Percentiles rank a stretch among this genome's conserved stretches.
phyloP scores from a whole-genome alignment of 2,329 filamentous ascomycete species.

The Paecilomyces sp. region DNA sequence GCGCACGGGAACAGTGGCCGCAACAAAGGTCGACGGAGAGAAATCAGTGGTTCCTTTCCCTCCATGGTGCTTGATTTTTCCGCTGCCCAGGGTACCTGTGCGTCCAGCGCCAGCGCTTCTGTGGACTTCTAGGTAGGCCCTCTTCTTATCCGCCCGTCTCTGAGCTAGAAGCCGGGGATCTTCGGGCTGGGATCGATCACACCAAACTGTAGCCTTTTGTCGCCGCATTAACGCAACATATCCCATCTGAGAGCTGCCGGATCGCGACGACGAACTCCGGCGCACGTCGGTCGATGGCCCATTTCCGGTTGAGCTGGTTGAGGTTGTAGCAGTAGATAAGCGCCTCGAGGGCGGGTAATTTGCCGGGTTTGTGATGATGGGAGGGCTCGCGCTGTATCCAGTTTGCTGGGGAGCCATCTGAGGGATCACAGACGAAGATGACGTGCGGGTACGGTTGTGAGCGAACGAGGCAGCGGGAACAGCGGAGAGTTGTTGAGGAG shows the following conservation, averaged over 20 bases:
- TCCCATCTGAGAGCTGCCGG: conserved; percentile 58
- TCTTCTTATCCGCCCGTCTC: conserved; percentile 78
- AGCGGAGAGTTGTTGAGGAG: conserved; percentile 8
- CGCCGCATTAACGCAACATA: conserved; percentile 95
- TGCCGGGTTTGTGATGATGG: conserved; percentile 17
- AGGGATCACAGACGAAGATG: conserved; percentile 28
- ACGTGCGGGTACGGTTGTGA: conserved; percentile 33
- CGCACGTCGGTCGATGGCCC: conserved; percentile 38
- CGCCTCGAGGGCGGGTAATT: conserved; percentile 22
- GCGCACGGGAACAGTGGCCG: conserved; percentile 80
- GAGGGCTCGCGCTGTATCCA: conserved; percentile 15
- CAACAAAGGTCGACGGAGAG: conserved; percentile 64
- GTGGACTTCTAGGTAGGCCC: conserved; percentile 76
- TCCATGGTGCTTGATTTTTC: conserved; percentile 86
- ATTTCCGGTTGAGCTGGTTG: conserved; percentile 33
- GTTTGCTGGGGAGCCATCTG: conserved; percentile 17
- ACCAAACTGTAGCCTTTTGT: conserved; percentile 98
- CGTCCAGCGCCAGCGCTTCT: conserved; percentile 51
- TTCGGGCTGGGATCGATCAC: conserved; percentile 85
- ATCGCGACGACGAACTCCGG: conserved; percentile 75
- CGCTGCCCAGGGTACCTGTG: conserved; percentile 56
- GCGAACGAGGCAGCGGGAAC: conserved; percentile 18
- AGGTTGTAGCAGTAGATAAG: conserved; percentile 34
- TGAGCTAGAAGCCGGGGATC: conserved; percentile 77
- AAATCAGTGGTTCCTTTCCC: conserved; percentile 75